Evolutionary conservation across 257 asterid genomes (phyloP), one percentile per base, ranked within the genome.

Genomic region (Leonotis leonurus): DNA sequence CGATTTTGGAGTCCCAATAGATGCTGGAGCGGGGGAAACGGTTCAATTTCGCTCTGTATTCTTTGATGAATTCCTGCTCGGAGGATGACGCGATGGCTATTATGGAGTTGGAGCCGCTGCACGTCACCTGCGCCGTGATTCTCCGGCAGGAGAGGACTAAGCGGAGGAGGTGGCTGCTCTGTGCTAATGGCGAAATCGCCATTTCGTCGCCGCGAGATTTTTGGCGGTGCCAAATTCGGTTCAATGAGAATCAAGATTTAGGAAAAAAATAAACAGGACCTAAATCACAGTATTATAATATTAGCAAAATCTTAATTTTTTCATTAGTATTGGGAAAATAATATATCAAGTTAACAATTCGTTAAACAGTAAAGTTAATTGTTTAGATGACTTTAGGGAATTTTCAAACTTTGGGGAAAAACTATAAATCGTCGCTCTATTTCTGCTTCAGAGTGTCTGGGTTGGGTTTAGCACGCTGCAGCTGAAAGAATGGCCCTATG

Each of bases 81-180:
- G 79, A 18, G n/a, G 97, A 84, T 17, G 97, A 78, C 14, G 95
- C 91, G 73, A 89, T 77, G 65, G 94, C 89, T 41, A 84, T 33
- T 52, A 89, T 86, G 40, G 94, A 78, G n/a, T 79, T 36, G 12
- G 73, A 79, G 57, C 27, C 59, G 24, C 79, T 62, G 70, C 71
- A 56, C 12, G 88, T 82, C 18, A 86, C 95, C 52, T 89, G 97
- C 25, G 95, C 95, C 2, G 85, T 84, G 75, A 89, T 62, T 74
- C 72, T 86, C 20, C 97, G 77, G 89, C 87, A 77, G 57, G 94
- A 84, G 48, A 89, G 58, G 8, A 81, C 65, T 16, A 89, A n/a
- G n/a, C n/a, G n/a, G n/a, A n/a, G n/a, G n/a, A n/a, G n/a, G n/a
- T n/a, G n/a, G n/a, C n/a, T n/a, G n/a, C n/a, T n/a, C n/a, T n/a